Conservation (phyloP, 73 alveolate genomes). For the Tetrahymena elliotti region DNA sequence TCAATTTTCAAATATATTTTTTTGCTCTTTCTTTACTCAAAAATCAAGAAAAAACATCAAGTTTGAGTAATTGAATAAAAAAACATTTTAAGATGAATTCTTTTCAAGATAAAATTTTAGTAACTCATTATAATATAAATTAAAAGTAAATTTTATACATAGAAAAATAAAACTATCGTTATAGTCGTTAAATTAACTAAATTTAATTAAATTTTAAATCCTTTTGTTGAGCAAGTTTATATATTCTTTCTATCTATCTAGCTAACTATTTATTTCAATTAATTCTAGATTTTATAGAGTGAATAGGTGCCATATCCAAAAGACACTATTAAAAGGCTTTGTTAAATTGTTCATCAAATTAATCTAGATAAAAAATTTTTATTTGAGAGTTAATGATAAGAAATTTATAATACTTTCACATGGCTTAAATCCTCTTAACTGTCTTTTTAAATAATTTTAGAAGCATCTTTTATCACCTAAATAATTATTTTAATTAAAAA, state of each 20-base stretch:
- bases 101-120: too few relatives aligned
- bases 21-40: too few relatives aligned
- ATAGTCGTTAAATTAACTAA: neutral
- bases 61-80: too few relatives aligned
- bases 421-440: neutral
- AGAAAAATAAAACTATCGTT: neutral
- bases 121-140: too few relatives aligned
- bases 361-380: neutral
- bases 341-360: neutral
- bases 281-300: neutral
- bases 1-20: too few relatives aligned
- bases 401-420: neutral
- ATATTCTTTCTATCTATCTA: neutral
- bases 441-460: neutral
- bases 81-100: neutral
- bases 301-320: neutral
- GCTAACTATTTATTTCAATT: neutral
- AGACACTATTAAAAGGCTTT: neutral
- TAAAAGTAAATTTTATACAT: neutral
- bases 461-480: neutral
- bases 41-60: too few relatives aligned
- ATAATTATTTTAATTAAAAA: neutral
- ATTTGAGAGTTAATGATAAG: neutral
- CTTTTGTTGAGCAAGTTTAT: neutral
- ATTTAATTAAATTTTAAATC: neutral